Base-by-base conservation (phyloP, 139 green algal species). In the Ettlia oleoabundans region DNA sequence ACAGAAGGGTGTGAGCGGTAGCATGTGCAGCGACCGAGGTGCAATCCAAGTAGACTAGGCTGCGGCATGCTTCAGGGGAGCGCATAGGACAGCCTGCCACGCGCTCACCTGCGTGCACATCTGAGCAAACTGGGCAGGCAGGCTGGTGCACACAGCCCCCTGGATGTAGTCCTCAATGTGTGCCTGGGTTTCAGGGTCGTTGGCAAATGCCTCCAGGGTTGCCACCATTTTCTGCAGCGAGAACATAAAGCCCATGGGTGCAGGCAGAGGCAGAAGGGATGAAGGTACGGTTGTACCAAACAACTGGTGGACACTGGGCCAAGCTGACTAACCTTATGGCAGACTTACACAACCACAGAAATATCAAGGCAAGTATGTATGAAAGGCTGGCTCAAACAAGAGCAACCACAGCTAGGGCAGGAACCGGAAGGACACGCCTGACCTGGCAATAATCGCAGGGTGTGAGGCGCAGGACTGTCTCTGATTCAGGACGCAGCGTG, bases 151-250 rank as follows among this genome's bases (percentile, higher is more conserved):
- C 33, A 84, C 51, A 33, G 33, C 24, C 24, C 4, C 65, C 33
- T 78, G 51, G 13, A 84, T 3, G 38, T 67, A 77, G 32, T 66
- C 26, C 38, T 13, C 35, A 8, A 77, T 38, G 3, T 53, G 41
- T 3, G 37, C 35, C 78, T 78, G 65, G 37, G 78, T 84, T 66
- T 84, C 41, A 8, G 76, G 76, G 61, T 81, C 75, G 15, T 58
- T 37, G 26, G 72, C 58, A 72, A 73, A 81, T 18, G 22, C 19
- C 6, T 71, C 58, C 41, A 81, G 41, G 4, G 58, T 72, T 26
- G 13, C 41, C 58, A 81, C 75, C n/a, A 81, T 22, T 26, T 72
- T 40, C 75, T 81, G 73, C 73, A 30, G n/a, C 28, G 0, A 65
- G n/a, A 37, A 24, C 13, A 8, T 51, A 76, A 30, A 40, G 5